phyloP scores from a whole-genome alignment of 2,329 filamentous ascomycete genomes.

The Zymoseptoria brevis region DNA sequence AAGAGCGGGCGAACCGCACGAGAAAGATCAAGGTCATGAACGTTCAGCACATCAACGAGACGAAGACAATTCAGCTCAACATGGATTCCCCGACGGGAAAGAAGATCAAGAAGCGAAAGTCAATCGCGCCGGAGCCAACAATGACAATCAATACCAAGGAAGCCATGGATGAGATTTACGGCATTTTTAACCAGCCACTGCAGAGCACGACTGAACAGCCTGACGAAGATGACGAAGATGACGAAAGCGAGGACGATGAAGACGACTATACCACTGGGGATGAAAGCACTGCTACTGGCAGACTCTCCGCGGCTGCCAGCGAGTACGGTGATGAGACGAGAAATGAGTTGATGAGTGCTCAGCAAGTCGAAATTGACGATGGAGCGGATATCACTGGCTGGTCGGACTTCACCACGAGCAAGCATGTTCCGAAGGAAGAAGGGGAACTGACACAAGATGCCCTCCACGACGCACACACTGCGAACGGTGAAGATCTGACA shows the following conservation, averaged over 20 bases:
- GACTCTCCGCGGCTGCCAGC: constrained; percentile 55
- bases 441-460: constrained; percentile 26
- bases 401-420: constrained; percentile 76
- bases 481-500: constrained; percentile 30
- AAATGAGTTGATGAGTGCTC: constrained; percentile 42
- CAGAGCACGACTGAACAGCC: constrained; percentile 40
- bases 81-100: constrained; percentile 80
- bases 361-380: constrained; percentile 26
- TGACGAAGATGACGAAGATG: constrained; percentile 57
- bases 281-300: constrained; percentile 71
- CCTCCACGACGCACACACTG: constrained; percentile 30
- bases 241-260: constrained; percentile 52
- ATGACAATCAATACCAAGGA: constrained; percentile 96
- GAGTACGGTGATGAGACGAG: constrained; percentile 57
- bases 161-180: constrained; percentile 95
- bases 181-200: constrained; percentile 86
- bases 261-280: constrained; percentile 78
- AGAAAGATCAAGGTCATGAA: constrained; percentile 68
- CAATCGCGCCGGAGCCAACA: constrained; percentile 73
- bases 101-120: constrained; percentile 73
- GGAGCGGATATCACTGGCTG: constrained; percentile 60
- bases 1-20: constrained; percentile 44
- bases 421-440: constrained; percentile 52
- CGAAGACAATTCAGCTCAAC: constrained; percentile 91
- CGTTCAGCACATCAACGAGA: constrained; percentile 63